Base-by-base conservation (phyloP, 331 rosid species). In the Acacia concinna region DNA sequence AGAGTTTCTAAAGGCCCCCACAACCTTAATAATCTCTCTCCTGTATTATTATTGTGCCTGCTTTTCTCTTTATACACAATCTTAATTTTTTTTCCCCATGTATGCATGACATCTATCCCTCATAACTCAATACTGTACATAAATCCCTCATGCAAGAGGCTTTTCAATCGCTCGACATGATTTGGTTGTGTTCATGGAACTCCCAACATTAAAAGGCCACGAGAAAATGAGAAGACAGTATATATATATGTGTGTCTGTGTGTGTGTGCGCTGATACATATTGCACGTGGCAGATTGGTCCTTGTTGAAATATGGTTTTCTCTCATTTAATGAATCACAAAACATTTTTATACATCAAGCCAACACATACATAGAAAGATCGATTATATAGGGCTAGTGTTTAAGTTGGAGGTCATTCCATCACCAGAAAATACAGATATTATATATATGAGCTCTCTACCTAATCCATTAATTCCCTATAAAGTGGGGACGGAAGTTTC, bases 1-100 rank as follows among this genome's bases (percentile, higher is more conserved):
- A 86, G 75, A 79, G 71, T 83, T 72, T 74, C 82, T 68, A 62
- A 87, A 88, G 82, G 80, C 46, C 80, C 80, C 79, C 86, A 41
- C 90, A 89, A 38, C 12, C 49, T 81, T 66, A 14, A 13, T 13
- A 43, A 43, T 11, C 32, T 13, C 68, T 30, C n/a, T 13, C 68
- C 18, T 21, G 6, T 14, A 11, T 44, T 40, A 40, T 27, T 28
- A 6, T 62, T 68, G 70, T 75, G 59, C 78, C 54, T 37, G 34
- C 73, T 74, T 57, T 47, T 44, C 35, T 80, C 79, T 60, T 38
- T 15, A n/a, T n/a, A 30, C 20, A 13, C 27, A 8, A 21, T 5
- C 5, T 28, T 11, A 27, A 27, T 12, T 28, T 23, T 27, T 28
- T 10, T 1, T 9, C n/a, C 57, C 31, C 63, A 54, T 7, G 14